Evolutionary conservation across 139 green algal species (phyloP).

Genomic region (Chloropicon primus): DNA sequence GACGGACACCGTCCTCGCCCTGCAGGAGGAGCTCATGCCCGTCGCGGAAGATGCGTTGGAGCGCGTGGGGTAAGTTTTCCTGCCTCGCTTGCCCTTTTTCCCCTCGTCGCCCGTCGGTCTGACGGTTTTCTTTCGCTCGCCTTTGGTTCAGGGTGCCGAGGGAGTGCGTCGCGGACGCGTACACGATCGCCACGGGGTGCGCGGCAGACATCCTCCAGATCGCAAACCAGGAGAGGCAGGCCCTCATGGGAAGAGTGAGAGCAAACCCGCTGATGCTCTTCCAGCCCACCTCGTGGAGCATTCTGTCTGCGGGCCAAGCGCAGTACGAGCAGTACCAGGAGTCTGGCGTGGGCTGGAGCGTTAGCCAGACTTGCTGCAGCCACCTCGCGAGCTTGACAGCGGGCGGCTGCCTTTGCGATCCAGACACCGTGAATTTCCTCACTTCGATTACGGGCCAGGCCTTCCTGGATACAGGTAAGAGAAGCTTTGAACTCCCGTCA

Average conservation of each 20-base stretch:
- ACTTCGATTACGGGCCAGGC: background rate
- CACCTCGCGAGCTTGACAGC: background rate
- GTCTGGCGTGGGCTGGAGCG: background rate
- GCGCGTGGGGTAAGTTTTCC: background rate
- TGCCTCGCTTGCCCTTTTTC: background rate
- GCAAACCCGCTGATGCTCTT: background rate
- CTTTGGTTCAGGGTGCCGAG: background rate
- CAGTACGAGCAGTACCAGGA: background rate
- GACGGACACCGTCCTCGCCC: background rate
- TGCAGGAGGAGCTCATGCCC: background rate
- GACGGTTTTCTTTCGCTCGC: background rate
- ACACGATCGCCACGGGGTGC: background rate
- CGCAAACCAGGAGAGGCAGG: background rate
- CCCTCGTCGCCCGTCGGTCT: background rate
- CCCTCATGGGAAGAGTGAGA: background rate
- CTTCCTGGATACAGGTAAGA: background rate
- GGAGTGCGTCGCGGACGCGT: background rate
- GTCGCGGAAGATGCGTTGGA: background rate
- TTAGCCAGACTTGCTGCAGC: background rate
- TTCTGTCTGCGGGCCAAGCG: background rate
- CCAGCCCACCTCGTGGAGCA: background rate
- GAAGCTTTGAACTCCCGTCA: too few species aligned
- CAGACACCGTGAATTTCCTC: background rate
- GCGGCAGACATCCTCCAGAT: background rate
- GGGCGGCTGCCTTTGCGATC: background rate